Evolutionary conservation across 2,329 filamentous ascomycete species (phyloP).

Genomic region (Diaporthe helianthi): DNA sequence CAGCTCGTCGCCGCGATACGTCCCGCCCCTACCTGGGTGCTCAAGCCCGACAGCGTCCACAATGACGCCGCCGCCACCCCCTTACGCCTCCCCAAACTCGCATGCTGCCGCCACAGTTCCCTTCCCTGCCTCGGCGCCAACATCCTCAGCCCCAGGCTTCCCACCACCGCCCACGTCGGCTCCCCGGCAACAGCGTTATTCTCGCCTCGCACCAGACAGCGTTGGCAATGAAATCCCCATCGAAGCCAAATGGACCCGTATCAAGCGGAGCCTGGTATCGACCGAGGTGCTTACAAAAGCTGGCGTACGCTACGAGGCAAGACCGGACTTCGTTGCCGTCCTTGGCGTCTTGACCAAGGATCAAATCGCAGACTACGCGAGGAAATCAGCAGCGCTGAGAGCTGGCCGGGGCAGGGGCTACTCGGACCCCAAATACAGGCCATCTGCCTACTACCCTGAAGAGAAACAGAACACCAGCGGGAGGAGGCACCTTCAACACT

Average conservation of each 20-base stretch:
- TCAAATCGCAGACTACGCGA: constrained; percentile 60
- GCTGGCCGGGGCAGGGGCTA: constrained; percentile 45
- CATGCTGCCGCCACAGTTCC: constrained; percentile 37
- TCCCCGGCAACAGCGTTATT: constrained; percentile 38
- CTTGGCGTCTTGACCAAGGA: constrained; percentile 61
- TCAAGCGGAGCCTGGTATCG: constrained; percentile 62
- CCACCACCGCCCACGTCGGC: constrained; percentile 36
- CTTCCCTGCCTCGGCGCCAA: constrained; percentile 40
- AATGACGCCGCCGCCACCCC: constrained; percentile 42
- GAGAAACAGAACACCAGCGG: constrained; percentile 14
- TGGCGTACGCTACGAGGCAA: constrained; percentile 65
- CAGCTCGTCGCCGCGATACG: constrained; percentile 49
- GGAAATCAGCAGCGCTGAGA: constrained; percentile 56
- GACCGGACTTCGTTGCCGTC: constrained; percentile 66
- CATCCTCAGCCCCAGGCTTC: constrained; percentile 34
- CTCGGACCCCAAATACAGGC: constrained; percentile 11
- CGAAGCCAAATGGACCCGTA: constrained; percentile 67
- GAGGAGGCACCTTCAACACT: constrained; percentile 30
- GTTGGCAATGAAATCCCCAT: constrained; percentile 62
- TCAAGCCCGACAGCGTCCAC: constrained; percentile 37
- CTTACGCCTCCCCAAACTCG: constrained; percentile 42
- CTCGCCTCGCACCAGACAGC: constrained; percentile 61
- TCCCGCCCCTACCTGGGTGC: constrained; percentile 44
- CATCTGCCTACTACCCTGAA: constrained; percentile 13
- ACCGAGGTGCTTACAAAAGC: constrained; percentile 63